Conservation (phyloP, 306 rosid genomes). For the Rubus parviflorus region DNA sequence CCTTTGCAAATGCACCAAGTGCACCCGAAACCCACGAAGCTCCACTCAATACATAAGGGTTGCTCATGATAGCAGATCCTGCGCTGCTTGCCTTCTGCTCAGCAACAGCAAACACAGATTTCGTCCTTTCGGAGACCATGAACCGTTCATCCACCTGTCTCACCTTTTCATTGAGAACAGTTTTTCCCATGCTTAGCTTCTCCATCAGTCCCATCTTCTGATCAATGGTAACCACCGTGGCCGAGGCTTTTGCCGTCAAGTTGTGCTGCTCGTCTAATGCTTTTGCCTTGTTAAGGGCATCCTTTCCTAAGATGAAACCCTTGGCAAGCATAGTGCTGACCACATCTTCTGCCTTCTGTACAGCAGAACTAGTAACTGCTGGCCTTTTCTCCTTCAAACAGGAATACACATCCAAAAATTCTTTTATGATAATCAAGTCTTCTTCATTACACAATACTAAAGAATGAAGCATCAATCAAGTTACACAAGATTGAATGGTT, state of each 20-base stretch:
- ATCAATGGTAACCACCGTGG: conserved; percentile 64
- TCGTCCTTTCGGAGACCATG: conserved; percentile 64
- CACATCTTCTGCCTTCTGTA: conserved; percentile 69
- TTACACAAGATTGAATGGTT: conserved; percentile 3
- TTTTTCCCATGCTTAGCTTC: conserved; percentile 58
- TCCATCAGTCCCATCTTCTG: conserved; percentile 57
- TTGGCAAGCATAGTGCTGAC: conserved; percentile 78
- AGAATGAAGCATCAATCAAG: neutral
- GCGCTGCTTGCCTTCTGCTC: conserved; percentile 82
- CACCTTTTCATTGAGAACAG: conserved; percentile 57
- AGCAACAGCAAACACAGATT: conserved; percentile 56
- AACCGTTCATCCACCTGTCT: conserved; percentile 61
- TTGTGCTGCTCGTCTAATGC: conserved; percentile 66
- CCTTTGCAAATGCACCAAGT: conserved; percentile 52
- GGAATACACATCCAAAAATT: neutral
- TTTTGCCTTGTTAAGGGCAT: conserved; percentile 68
- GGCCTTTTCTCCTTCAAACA: conserved; percentile 43
- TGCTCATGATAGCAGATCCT: conserved; percentile 64
- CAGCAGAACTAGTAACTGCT: conserved; percentile 36
- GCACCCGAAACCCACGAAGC: conserved; percentile 68
- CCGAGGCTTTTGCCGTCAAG: conserved; percentile 64
- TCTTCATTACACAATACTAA: no score
- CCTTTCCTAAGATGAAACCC: conserved; percentile 79
- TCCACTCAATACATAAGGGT: conserved; percentile 52
- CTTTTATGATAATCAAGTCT: no score